A percentile compares a stretch with the other conserved stretches of the same genome.
Evolutionary conservation across 495 filamentous ascomycete species (phyloP).

Genomic region (Podospora pseudopauciseta): DNA sequence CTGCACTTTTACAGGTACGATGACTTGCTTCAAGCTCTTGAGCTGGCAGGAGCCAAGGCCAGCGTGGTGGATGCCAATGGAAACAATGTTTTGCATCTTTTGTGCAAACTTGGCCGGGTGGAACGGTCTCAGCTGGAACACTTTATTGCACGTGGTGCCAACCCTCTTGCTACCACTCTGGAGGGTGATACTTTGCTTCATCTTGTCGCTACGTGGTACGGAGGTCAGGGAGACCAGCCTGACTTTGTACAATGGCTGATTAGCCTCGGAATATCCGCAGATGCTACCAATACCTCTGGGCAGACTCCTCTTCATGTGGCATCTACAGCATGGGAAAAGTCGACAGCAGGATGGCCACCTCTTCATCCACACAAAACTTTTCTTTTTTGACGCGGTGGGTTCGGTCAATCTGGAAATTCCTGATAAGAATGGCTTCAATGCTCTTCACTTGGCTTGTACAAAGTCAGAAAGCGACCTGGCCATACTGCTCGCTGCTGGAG

Average conservation of each 20-base stretch:
- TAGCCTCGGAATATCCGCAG: conserved; percentile 13
- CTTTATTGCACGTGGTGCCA: neutral
- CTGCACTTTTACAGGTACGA: too few species aligned
- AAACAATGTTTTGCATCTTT: neutral
- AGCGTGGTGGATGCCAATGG: conserved; percentile 9
- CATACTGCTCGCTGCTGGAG: conserved; percentile 12
- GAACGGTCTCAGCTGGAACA: neutral
- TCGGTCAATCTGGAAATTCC: neutral
- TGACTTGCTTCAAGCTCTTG: neutral
- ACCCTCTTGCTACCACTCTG: neutral
- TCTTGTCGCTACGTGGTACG: neutral
- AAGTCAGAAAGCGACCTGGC: neutral
- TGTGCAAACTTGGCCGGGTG: neutral
- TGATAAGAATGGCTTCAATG: conserved; percentile 11
- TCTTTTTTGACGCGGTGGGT: neutral
- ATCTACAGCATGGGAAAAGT: neutral
- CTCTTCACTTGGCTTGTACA: conserved; percentile 5
- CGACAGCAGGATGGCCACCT: neutral
- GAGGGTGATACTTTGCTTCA: neutral
- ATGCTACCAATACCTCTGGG: conserved; percentile 4
- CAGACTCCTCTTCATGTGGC: neutral
- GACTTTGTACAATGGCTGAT: conserved; percentile 10
- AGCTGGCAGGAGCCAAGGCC: neutral
- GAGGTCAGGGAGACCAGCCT: too few species aligned
- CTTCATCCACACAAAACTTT: neutral